Base-by-base conservation (phyloP, 129 eudicot species). In the Centella asiatica region DNA sequence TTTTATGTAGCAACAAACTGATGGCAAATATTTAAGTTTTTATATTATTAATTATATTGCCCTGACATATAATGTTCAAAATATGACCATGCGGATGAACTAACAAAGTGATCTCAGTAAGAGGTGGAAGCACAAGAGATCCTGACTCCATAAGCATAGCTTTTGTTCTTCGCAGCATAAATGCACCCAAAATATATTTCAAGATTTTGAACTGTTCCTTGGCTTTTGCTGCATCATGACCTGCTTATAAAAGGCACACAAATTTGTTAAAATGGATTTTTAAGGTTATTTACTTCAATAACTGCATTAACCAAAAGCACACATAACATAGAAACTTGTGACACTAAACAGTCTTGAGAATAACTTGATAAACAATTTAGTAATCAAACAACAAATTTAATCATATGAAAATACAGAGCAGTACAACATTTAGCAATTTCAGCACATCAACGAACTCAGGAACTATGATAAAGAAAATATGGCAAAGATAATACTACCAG, bases 101-200 rank as follows among this genome's bases (percentile, higher is more conserved):
- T 71, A 67, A 90, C 98, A 90, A 71, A 4, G 95, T 86, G 48
- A 87, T 90, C 69, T 90, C 98, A 56, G 98, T 86, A 46, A 90
- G 94, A 81, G 94, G 95, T 52, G 98, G 98, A 75, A 90, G 76
- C 70, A 79, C 72, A 57, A 90, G 82, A 72, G 82, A 75, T 67
- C 98, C 98, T 0, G 77, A 71, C 61, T 86, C 88, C 32, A 81
- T 75, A 71, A 90, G 98, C 83, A 69, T 81, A 27, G 90, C 68
- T 76, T 90, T 90, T 67, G 98, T 90, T 76, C 98, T 77, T 57
- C 98, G 87, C 69, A 86, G 85, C 98, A 90, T 90, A 51, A 90
- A 87, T 44, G 94, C 94, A 33, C 82, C 84, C 68, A 90, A 57
- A 64, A 86, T 64, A 72, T 82, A 78, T 67, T 82, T 90, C 66